Evolutionary conservation across 495 filamentous ascomycete genomes (phyloP), one percentile per base, ranked within the genome.

Genomic region (Hypoxylon subgilvum): DNA sequence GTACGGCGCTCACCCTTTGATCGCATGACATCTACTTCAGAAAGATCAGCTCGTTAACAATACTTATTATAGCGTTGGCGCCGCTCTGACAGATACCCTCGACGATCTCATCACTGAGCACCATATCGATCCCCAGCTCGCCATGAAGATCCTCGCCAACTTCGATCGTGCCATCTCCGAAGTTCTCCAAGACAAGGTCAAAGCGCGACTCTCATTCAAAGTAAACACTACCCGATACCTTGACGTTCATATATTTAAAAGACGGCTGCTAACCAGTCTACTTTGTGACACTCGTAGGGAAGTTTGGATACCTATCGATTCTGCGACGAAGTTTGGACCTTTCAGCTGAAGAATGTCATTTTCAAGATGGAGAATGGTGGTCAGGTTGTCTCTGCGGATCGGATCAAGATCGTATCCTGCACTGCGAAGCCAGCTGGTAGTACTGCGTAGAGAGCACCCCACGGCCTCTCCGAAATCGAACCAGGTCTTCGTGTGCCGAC

Each of bases 251-350:
- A 25, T 12, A 10, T 42, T 3, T 1, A 13, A 12, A 10, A 22
- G 19, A 10, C 14, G 23, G 30, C 49, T 2, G 39, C 48, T 61
- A 41, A 49, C 43, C n/a, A 28, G 28, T 27, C 1, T 19, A 2
- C 18, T 39, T 48, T 57, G 16, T 22, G 36, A 21, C 4, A 45
- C 16, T 25, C 46, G 52, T 67, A 98, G 94, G 95, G 94, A 22
- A 92, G 95, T 63, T 86, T 99, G 39, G 94, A 99, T 72, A 99
- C 95, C 22, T 99, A 99, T 79, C 91, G 95, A 64, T 99, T 97
- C 82, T 99, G 95, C 79, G 95, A 99, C 74, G 95, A 99, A 78
- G 95, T 99, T 47, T 99, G 95, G 95, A 99, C 95, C 1, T 99
- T 99, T 79, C 82, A 97, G 57, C 94, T 99, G 75, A 97, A 97